Conservation (phyloP, 2,329 filamentous ascomycete species). For the Boeremia lycopersici region DNA sequence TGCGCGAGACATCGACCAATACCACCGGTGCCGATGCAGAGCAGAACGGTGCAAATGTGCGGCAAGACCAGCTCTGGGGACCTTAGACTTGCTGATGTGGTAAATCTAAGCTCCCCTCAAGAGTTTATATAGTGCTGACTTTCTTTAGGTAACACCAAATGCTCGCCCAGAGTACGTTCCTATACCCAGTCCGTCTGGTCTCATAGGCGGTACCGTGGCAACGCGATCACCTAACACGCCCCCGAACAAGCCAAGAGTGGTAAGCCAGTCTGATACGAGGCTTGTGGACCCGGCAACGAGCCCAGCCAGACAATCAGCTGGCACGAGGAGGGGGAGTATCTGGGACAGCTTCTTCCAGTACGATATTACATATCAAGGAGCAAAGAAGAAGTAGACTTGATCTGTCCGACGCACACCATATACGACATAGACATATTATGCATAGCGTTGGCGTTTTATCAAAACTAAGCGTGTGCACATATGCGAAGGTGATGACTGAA, state of each 20-base stretch:
- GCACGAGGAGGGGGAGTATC: constrained; percentile 39
- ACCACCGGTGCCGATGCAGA: constrained; percentile 23
- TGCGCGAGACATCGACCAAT: constrained; percentile 41
- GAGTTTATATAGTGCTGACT: constrained; percentile 19
- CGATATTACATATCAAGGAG: constrained; percentile 48
- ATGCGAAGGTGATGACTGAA: not conserved
- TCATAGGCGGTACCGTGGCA: constrained; percentile 12
- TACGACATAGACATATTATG: not conserved
- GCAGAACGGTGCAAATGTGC: constrained; percentile 49
- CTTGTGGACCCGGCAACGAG: constrained; percentile 29
- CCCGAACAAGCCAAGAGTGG: constrained; percentile 24
- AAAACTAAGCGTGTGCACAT: not conserved
- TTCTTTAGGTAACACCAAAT: not conserved
- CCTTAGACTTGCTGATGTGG: constrained; percentile 44
- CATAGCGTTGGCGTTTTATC: not conserved
- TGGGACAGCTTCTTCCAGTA: constrained; percentile 50
- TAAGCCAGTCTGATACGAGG: constrained; percentile 26
- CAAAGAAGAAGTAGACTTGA: constrained; percentile 38
- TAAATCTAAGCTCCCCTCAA: constrained; percentile 40
- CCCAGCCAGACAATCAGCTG: constrained; percentile 26
- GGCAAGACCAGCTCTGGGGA: constrained; percentile 53
- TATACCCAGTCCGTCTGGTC: constrained; percentile 18
- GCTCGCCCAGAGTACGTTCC: constrained; percentile 23
- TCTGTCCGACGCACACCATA: not conserved
- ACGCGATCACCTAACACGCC: constrained; percentile 21